These are phyloP conservation scores for Hymenoscyphus fraxineus DNA, from an alignment of 2,329 filamentous ascomycete species.

Conservation along the genomic window DNA sequence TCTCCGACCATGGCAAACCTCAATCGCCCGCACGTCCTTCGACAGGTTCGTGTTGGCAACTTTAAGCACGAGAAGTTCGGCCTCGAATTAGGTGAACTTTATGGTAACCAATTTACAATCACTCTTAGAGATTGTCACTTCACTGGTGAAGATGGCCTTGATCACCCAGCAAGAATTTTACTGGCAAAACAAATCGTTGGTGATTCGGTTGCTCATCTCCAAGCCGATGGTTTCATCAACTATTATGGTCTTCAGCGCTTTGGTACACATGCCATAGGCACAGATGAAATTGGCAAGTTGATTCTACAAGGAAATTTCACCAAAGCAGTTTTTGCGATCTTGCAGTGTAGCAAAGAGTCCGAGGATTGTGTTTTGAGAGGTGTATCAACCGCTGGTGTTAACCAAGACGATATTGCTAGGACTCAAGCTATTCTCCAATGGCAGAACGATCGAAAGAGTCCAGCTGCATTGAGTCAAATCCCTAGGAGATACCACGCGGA, in stretches of 20 bases:
- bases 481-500: constrained; percentile 83
- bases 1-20: constrained; percentile 62
- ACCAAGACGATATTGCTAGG: constrained; percentile 72
- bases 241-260: constrained; percentile 98
- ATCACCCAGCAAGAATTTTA: constrained; percentile 46
- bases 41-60: constrained; percentile 67
- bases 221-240: constrained; percentile 82
- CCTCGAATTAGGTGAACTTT: constrained; percentile 77
- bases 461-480: constrained; percentile 62
- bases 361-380: constrained; percentile 46
- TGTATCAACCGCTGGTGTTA: constrained; percentile 49
- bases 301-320: constrained; percentile 80
- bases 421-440: constrained; percentile 77
- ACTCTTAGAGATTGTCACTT: constrained; percentile 82
- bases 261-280: constrained; percentile 81
- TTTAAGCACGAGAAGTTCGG: constrained; percentile 71
- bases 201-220: constrained; percentile 62
- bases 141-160: constrained; percentile 38
- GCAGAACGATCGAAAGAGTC: constrained; percentile 54
- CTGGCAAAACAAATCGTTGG: constrained; percentile 49
- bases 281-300: constrained; percentile 77
- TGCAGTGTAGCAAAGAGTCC: constrained; percentile 66
- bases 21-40: constrained; percentile 49
- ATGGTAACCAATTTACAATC: constrained; percentile 90
- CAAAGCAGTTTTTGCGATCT: constrained; percentile 72